Conservation (phyloP, 2,329 filamentous ascomycete genomes). For the Periconia sp. region DNA sequence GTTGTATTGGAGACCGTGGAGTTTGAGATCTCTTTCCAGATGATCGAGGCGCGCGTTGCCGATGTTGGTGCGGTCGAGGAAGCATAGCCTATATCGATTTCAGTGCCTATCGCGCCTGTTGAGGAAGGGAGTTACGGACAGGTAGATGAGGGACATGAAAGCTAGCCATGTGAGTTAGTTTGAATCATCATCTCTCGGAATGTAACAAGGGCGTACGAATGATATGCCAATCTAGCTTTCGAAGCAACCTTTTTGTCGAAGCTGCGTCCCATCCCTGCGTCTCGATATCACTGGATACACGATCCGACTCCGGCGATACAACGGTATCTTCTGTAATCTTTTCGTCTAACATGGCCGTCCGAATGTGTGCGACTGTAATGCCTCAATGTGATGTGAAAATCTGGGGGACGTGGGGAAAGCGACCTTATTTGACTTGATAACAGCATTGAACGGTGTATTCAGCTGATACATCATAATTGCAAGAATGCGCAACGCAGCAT, state of each 20-base stretch:
- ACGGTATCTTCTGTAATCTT: constrained; percentile 11
- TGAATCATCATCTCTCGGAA: neutral
- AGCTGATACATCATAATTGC: neutral
- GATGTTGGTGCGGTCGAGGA: constrained; percentile 56
- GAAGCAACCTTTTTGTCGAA: constrained; percentile 54
- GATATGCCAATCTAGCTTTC: constrained; percentile 58
- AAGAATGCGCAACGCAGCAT: neutral
- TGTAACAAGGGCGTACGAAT: constrained; percentile 43
- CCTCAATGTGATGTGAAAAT: neutral
- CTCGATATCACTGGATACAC: constrained; percentile 24
- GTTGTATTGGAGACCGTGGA: constrained; percentile 56
- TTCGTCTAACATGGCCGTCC: constrained; percentile 10
- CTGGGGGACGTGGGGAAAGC: too few relatives aligned
- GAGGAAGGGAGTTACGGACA: constrained; percentile 36
- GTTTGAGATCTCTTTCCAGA: constrained; percentile 39
- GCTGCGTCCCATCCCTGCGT: constrained; percentile 38
- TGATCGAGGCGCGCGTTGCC: constrained; percentile 46
- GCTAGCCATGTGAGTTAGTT: constrained; percentile 22
- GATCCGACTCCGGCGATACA: constrained; percentile 9
- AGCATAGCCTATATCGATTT: constrained; percentile 45
- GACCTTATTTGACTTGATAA: too few relatives aligned
- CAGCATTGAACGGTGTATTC: neutral
- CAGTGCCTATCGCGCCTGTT: neutral
- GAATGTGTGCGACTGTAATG: neutral
- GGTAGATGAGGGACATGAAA: constrained; percentile 61